Base-by-base conservation (phyloP, 164 flowering plant species). In the Warburgia ugandensis region DNA sequence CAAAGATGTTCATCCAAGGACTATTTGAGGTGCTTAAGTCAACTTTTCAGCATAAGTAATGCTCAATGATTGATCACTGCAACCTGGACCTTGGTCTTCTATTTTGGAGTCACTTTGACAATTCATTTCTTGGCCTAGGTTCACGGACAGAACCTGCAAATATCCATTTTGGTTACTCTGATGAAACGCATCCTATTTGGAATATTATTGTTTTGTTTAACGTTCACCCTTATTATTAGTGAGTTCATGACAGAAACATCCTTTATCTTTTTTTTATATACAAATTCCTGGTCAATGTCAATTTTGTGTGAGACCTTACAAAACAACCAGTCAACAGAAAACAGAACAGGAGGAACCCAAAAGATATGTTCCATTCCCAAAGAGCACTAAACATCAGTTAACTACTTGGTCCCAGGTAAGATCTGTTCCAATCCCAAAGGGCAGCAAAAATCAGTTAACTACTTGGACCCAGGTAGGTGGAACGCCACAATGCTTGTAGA, bases 31-130 rank as follows among this genome's bases (percentile, higher is more conserved):
- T 32, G 58, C 62, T 59, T 59, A 67, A 45, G 55, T n/a, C n/a
- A n/a, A n/a, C n/a, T n/a, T n/a, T n/a, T n/a, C n/a, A n/a, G n/a
- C n/a, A n/a, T 68, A 67, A 65, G 72, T 58, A 65, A 73, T 58
- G 69, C 61, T 76, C 76, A 69, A 65, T 61, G 78, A 53, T 68
- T 75, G 81, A 79, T 61, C 68, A 56, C 63, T 53, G 39, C 62
- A 57, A 61, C 50, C 69, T 65, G 67, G 55, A 55, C 30, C 61
- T 50, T 45, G 50, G 61, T 64, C 73, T 54, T 66, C 70, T 62
- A 62, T 50, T 59, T 48, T 66, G 62, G 58, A 60, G 44, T 54
- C 59, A 70, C 60, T 54, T 58, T 50, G 65, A 54, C 55, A 50
- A 61, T 40, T 56, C 60, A 70, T 55, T 47, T 58, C 60, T 62